Conservation (phyloP, 176 grass and related monocot genomes). For the Otatea glauca region DNA sequence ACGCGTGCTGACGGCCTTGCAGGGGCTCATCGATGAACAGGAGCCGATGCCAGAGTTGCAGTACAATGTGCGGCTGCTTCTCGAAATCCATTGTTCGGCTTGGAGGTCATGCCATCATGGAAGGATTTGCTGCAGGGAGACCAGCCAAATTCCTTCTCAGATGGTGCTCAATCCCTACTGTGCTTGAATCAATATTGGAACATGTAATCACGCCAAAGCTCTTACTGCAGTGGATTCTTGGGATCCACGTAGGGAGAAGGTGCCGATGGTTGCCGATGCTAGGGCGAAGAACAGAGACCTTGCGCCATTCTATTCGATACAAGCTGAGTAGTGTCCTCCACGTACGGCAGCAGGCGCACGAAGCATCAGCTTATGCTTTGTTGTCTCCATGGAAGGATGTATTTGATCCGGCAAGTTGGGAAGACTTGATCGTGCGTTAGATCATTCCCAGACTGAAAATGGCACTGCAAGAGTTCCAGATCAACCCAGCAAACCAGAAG, state of each 20-base stretch:
- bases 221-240: constrained; percentile 72
- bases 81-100: constrained; percentile 77
- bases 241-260: constrained; percentile 77
- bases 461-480: constrained; percentile 72
- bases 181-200: constrained; percentile 79
- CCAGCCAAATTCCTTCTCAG: constrained; percentile 71
- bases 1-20: constrained; percentile 62
- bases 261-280: constrained; percentile 75
- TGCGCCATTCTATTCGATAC: constrained; percentile 79
- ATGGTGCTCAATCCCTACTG: constrained; percentile 44
- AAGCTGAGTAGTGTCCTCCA: constrained; percentile 81
- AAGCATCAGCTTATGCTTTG: constrained; percentile 74
- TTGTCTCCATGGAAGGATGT: constrained; percentile 89
- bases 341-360: constrained; percentile 70
- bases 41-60: constrained; percentile 80
- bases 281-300: constrained; percentile 61
- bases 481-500: constrained; percentile 80
- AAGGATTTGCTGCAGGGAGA: constrained; percentile 78
- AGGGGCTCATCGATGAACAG: constrained; percentile 67
- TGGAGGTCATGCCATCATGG: constrained; percentile 66
- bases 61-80: constrained; percentile 75
- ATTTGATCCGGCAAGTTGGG: constrained; percentile 80
- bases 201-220: constrained; percentile 87
- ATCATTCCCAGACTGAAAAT: constrained; percentile 76
- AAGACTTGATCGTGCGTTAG: constrained; percentile 72